These are phyloP conservation scores for Vitis hybrid DNA, from an alignment of 177 flowering plant species.

Conservation along the genomic window DNA sequence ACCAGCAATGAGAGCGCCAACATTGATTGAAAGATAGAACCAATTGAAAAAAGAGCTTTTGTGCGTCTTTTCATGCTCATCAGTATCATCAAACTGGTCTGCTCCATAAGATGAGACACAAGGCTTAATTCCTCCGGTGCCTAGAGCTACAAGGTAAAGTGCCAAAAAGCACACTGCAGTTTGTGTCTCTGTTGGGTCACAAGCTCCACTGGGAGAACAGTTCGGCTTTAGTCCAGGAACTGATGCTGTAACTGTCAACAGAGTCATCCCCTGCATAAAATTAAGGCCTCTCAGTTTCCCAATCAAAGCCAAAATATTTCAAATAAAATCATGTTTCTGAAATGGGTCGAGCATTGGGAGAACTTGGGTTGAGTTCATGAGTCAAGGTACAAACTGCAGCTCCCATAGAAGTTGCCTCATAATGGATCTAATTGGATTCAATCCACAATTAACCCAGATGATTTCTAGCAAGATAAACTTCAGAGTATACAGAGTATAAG, in stretches of 20 bases:
- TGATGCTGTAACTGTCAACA: slow-evolving; percentile 66
- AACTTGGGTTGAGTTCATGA: no score
- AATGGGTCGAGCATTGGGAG: no score
- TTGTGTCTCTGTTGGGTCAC: slow-evolving; percentile 42
- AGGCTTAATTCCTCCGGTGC: slow-evolving; percentile 86
- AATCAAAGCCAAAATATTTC: background rate
- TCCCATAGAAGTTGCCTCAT: no score
- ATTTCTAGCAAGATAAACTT: no score
- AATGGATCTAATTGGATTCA: no score
- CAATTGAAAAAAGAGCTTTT: slow-evolving; percentile 84
- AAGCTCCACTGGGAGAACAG: slow-evolving; percentile 36
- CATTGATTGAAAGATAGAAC: slow-evolving; percentile 71
- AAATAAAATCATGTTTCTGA: background rate
- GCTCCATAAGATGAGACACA: slow-evolving; percentile 89
- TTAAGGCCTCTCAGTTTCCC: background rate
- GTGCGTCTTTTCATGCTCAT: slow-evolving; percentile 51
- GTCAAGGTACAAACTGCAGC: no score
- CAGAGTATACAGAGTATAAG: no score
- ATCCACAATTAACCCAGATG: no score
- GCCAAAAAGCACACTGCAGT: slow-evolving; percentile 45
- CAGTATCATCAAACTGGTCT: slow-evolving; percentile 74
- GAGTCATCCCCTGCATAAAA: slow-evolving; percentile 65
- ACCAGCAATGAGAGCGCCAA: slow-evolving; percentile 66
- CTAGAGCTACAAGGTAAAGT: slow-evolving; percentile 68
- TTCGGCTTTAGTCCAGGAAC: slow-evolving; percentile 53